phyloP scores from a whole-genome alignment of 2,329 filamentous ascomycete species.

The Penicillium olsonii region DNA sequence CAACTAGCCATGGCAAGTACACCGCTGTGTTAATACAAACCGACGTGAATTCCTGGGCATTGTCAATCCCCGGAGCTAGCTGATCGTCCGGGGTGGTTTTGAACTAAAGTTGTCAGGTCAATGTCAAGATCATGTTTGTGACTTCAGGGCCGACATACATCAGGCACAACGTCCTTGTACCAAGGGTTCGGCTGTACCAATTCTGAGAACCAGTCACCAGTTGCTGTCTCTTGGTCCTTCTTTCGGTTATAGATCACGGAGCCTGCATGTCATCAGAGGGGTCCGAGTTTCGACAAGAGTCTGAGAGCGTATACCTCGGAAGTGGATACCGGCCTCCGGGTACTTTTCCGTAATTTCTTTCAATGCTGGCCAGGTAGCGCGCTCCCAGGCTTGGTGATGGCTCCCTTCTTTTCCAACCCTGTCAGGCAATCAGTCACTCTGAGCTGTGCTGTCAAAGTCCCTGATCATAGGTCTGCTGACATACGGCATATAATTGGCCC shows the following conservation, averaged over 20 bases:
- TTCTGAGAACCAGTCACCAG: conserved; percentile 64
- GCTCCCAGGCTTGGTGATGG: conserved; percentile 56
- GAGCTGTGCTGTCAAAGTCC: conserved; percentile 1
- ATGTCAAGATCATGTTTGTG: background rate
- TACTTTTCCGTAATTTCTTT: conserved; percentile 62
- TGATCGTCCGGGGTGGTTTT: conserved; percentile 59
- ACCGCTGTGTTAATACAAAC: conserved; percentile 89
- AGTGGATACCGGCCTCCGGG: conserved; percentile 78
- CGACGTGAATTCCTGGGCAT: conserved; percentile 74
- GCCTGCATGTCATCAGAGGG: conserved; percentile 34
- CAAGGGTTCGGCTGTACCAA: conserved; percentile 69
- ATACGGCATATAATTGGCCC: conserved; percentile 75
- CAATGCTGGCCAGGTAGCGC: conserved; percentile 65
- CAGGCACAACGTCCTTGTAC: conserved; percentile 70
- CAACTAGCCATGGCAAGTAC: conserved; percentile 83
- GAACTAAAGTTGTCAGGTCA: conserved; percentile 49
- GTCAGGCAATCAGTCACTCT: background rate
- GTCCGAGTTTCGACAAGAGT: background rate
- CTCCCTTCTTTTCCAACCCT: conserved; percentile 45
- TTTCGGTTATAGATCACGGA: conserved; percentile 60
- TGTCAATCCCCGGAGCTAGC: conserved; percentile 66
- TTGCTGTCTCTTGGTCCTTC: conserved; percentile 61
- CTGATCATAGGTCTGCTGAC: conserved; percentile 30
- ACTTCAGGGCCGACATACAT: conserved; percentile 49
- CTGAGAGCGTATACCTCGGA: conserved; percentile 58